Evolutionary conservation across 441 rosid species (phyloP), one percentile per base, ranked within the genome.

Genomic region (Flueggea neowawraea): DNA sequence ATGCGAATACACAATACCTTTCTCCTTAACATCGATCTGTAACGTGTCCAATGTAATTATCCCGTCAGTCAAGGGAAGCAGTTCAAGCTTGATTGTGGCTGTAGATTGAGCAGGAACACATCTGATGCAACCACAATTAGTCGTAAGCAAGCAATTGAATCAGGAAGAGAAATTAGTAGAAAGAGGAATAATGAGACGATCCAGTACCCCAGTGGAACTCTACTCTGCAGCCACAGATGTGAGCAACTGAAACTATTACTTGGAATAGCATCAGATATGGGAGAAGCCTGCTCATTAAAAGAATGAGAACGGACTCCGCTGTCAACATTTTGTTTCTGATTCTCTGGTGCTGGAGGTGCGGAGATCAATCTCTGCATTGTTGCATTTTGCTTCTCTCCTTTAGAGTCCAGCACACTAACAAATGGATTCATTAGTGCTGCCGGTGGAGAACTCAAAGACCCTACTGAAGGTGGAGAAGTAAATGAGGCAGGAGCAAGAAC

Each of bases 211-310:
- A 95, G 72, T 45, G 99, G 99, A 71, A 95, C 97, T 85, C 97
- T 86, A 80, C 99, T 95, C 78, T 90, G 98, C 73, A 95, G 83
- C 98, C 98, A 95, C 57, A 92, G 84, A 84, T 95, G 99, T 12
- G 96, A 82, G 65, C 94, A 90, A 15, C 87, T 85, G 51, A 84
- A 74, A 70, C 85, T 89, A 58, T 84, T 69, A 73, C 78, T 87
- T 60, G 93, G 84, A 67, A 90, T 80, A 57, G 81, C 85, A 70
- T 88, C 93, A 63, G 88, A 68, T 69, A 79, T 68, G 53, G 87
- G 71, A 74, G 84, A 75, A 39, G 77, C 60, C 59, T 68, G 87
- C 66, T 72, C 73, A 66, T 65, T 68, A 36, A 69, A 58, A 53
- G 89, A 85, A 73, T 58, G 41, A 31, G 80, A 57, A 43, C 64